Percentiles rank a stretch among this genome's conserved stretches.
These are phyloP conservation scores for Corynespora cassiicola DNA, from an alignment of 2,329 filamentous ascomycete species.

Conservation along the genomic window DNA sequence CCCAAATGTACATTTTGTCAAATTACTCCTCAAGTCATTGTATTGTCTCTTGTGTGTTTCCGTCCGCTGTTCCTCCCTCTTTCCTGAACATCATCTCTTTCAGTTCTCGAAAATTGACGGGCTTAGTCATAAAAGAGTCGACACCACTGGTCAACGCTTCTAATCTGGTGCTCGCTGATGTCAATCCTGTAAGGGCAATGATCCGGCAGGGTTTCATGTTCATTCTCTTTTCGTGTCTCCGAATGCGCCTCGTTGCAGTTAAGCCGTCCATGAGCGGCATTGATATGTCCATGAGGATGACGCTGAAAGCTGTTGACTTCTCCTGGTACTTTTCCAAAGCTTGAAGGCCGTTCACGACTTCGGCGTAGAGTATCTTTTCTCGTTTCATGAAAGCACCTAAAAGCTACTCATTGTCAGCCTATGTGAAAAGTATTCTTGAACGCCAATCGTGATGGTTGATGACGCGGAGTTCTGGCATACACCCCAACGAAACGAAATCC, in stretches of 20 bases:
- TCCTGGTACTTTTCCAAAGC: slow-evolving; percentile 34
- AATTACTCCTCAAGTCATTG: too few species aligned
- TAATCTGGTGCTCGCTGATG: slow-evolving; percentile 20
- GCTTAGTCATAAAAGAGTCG: slow-evolving; percentile 35
- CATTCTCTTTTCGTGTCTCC: slow-evolving; percentile 32
- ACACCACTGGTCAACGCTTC: slow-evolving; percentile 32
- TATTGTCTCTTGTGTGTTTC: too few species aligned
- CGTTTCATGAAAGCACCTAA: slow-evolving; percentile 41
- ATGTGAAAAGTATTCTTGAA: slow-evolving; percentile 4
- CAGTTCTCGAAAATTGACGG: slow-evolving; percentile 30
- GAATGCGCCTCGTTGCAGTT: slow-evolving; percentile 40
- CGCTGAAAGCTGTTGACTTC: slow-evolving; percentile 17
- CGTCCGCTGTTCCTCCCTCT: too few species aligned
- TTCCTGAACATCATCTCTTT: too few species aligned
- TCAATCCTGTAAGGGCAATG: slow-evolving; percentile 33
- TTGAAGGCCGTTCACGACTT: slow-evolving; percentile 42
- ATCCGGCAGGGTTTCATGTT: slow-evolving; percentile 16
- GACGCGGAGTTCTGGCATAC: not conserved
- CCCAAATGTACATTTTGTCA: too few species aligned
- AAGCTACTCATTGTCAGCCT: slow-evolving; percentile 23
- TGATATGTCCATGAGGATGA: slow-evolving; percentile 45
- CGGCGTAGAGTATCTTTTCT: slow-evolving; percentile 22
- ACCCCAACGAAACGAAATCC: too few species aligned
- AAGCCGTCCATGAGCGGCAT: slow-evolving; percentile 48
- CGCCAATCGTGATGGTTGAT: slow-evolving; percentile 1